Percentiles rank a stretch among this genome's conserved stretches.
phyloP scores from a whole-genome alignment of 768 basidiomycete species.

The Lenzites betulinus region DNA sequence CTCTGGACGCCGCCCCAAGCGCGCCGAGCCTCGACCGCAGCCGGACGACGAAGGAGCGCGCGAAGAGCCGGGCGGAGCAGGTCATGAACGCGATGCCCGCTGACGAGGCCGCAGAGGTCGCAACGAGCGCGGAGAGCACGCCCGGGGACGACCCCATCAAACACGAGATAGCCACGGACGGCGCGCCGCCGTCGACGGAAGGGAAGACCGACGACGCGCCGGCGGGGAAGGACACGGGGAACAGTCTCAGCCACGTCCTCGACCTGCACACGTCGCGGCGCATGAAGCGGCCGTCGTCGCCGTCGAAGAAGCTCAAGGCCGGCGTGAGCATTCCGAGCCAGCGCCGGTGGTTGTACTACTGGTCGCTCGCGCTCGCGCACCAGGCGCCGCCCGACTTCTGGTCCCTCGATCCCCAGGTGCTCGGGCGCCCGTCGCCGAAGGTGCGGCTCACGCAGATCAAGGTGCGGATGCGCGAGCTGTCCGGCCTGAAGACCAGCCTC shows the following conservation, averaged over 20 bases:
- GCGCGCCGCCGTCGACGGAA: neutral
- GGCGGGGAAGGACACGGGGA: slow-evolving; percentile 6
- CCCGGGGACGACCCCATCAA: slow-evolving; percentile 24
- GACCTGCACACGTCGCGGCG: slow-evolving; percentile 69
- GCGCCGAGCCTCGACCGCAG: slow-evolving; percentile 51
- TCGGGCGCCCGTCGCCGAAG: slow-evolving; percentile 37
- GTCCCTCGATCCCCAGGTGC: slow-evolving; percentile 26
- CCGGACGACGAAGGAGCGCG: slow-evolving; percentile 49
- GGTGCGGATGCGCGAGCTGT: slow-evolving; percentile 60
- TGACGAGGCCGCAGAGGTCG: slow-evolving; percentile 35
- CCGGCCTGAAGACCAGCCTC: slow-evolving; percentile 50
- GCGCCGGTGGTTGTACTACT: slow-evolving; percentile 77
- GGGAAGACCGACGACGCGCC: neutral
- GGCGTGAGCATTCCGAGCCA: slow-evolving; percentile 84
- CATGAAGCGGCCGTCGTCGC: slow-evolving; percentile 52
- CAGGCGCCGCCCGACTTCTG: slow-evolving; percentile 56
- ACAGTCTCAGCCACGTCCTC: slow-evolving; percentile 53
- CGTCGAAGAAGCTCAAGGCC: slow-evolving; percentile 36
- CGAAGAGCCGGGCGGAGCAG: slow-evolving; percentile 48
- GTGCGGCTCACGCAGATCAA: slow-evolving; percentile 59
- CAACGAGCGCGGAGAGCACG: slow-evolving; percentile 1
- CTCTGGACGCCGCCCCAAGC: slow-evolving; percentile 49
- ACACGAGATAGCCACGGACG: slow-evolving; percentile 14
- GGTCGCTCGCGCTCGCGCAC: slow-evolving; percentile 62
- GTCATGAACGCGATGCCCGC: slow-evolving; percentile 51